phyloP scores from a whole-genome alignment of 73 alveolate genomes.

The Tetrahymena borealis region DNA sequence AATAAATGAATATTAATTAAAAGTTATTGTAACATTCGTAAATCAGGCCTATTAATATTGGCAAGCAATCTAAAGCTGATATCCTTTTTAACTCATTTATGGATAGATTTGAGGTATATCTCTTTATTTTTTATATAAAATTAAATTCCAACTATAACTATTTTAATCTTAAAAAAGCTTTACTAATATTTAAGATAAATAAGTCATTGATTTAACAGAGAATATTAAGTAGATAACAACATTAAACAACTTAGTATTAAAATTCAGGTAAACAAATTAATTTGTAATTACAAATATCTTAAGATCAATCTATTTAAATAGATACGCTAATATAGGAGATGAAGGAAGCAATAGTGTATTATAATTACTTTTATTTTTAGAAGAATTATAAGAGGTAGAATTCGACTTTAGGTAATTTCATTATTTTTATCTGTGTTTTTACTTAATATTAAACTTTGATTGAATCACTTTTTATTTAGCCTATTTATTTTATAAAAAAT shows the following conservation, averaged over 20 bases:
- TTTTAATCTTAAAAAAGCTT: neutral
- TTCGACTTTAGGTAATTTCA: neutral
- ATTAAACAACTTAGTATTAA: neutral
- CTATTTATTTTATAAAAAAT: neutral
- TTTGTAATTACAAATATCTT: neutral
- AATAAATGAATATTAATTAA: too few relatives aligned
- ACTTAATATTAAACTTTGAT: too few relatives aligned
- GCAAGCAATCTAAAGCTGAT: neutral
- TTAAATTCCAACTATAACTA: neutral
- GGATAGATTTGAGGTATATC: neutral
- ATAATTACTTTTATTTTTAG: neutral
- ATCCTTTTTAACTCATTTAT: neutral
- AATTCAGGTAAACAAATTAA: neutral
- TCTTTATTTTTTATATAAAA: neutral
- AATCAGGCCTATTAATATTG: neutral
- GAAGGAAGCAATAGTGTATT: neutral
- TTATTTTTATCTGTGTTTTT: too few relatives aligned
- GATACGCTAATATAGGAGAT: neutral
- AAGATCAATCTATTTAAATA: neutral
- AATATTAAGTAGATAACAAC: neutral
- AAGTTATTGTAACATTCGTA: neutral
- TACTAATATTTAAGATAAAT: neutral
- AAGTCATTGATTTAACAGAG: neutral
- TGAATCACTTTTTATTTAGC: too few relatives aligned
- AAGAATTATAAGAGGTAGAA: neutral